Evolutionary conservation across 352 stramenopile species (phyloP), one percentile per base, ranked within the genome.

Genomic region (Phytophthora ramorum): DNA sequence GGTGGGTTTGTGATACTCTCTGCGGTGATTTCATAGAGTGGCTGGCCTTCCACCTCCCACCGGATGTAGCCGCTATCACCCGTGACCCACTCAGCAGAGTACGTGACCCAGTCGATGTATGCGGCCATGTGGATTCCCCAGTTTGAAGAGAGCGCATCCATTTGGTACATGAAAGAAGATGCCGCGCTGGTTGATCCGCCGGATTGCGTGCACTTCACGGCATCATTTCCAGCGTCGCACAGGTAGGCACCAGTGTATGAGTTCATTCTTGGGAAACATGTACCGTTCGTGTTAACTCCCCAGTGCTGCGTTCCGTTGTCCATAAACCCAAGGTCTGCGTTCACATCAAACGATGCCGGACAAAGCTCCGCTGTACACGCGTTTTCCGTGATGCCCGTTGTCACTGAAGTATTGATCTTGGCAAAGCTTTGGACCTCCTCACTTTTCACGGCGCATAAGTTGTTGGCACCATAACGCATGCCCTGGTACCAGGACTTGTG

Each of bases 141-240:
- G 60, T 98, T 97, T 19, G 89, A 83, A n/a, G 91, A 97, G 13
- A 98, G 89, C 2, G 94, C 95, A 74, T 99, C 96, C 59, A 97
- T 95, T 67, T 73, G 65, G 56, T 87, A 74, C 24, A 51, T 63
- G 38, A 71, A 71, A 14, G 6, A 80, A 47, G 66, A 80, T 37
- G 41, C 69, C 13, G 66, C 62, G 30, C 48, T 69, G 0, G 53
- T 74, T 5, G 56, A 79, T 12, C 54, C 76, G 32, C 51, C 71
- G 22, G 43, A 76, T 26, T 68, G 63, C 44, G 44, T 44, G 34
- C 74, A 76, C 8, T 76, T 43, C 9, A 28, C 17, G 10, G 9
- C 43, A 16, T 26, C 64, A 24, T 87, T 81, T 58, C 79, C 76
- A 0, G 66, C 63, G 59, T 79, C 69, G 38, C 81, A 90, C 46